These are phyloP conservation scores for Boletales sp. DNA, from an alignment of 768 basidiomycete genomes.

Conservation along the genomic window DNA sequence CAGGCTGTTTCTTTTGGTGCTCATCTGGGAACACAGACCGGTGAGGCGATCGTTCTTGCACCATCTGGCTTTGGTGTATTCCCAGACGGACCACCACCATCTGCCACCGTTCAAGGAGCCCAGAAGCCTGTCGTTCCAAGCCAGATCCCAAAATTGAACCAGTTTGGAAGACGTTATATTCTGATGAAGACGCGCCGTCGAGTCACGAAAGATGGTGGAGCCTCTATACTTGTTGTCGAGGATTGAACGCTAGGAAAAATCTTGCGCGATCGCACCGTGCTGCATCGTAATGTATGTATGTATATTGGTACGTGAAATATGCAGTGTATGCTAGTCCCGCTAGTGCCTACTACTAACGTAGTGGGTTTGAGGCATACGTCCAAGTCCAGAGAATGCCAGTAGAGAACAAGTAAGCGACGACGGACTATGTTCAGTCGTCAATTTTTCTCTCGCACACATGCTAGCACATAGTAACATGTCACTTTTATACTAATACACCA, in stretches of 20 bases:
- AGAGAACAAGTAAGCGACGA: too few species aligned
- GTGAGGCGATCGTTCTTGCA: conserved; percentile 65
- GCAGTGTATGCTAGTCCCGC: too few species aligned
- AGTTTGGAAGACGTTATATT: conserved; percentile 57
- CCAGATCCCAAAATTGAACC: conserved; percentile 33
- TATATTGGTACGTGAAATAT: too few species aligned
- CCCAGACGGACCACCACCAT: conserved; percentile 12
- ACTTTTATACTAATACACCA: too few species aligned
- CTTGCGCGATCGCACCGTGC: background rate
- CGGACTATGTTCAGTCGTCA: too few species aligned
- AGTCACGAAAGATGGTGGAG: conserved; percentile 63
- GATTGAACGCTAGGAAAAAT: conserved; percentile 1
- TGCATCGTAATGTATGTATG: too few species aligned
- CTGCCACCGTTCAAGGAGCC: background rate
- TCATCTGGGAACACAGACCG: conserved; percentile 44
- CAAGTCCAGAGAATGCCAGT: too few species aligned
- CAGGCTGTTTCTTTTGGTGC: background rate
- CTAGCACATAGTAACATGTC: too few species aligned
- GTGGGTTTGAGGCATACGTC: too few species aligned
- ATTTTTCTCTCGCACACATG: too few species aligned
- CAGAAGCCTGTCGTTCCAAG: background rate
- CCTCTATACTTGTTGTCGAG: conserved; percentile 45
- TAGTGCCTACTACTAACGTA: too few species aligned
- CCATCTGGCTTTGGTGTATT: conserved; percentile 57
- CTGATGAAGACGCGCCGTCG: conserved; percentile 59